A percentile compares a stretch with the other conserved stretches of the same genome.
These are phyloP conservation scores for Pleurotus tuoliensis DNA, from an alignment of 768 basidiomycete genomes.

Conservation along the genomic window DNA sequence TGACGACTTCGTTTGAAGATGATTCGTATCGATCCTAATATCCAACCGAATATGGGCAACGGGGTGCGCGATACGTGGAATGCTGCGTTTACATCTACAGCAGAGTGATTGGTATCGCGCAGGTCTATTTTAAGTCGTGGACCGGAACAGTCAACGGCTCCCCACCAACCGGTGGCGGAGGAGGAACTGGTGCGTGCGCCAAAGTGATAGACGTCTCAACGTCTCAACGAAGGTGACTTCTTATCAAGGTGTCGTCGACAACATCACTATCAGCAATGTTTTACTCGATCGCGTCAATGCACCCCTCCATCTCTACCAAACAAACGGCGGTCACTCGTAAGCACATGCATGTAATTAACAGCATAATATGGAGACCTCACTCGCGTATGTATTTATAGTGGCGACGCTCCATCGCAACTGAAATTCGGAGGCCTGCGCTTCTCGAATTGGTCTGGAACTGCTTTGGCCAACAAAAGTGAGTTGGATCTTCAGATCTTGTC, in stretches of 20 bases:
- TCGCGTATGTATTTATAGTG: constrained; percentile 24
- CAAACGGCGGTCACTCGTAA: constrained; percentile 44
- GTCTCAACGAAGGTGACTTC: no score
- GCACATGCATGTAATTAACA: constrained; percentile 8
- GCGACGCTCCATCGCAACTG: constrained; percentile 43
- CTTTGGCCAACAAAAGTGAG: constrained; percentile 34
- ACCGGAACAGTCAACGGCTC: constrained; percentile 44
- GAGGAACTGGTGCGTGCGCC: constrained; percentile 36
- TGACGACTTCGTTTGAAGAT: constrained; percentile 25
- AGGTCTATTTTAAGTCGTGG: constrained; percentile 61
- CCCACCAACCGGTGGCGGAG: constrained; percentile 56
- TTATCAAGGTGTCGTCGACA: constrained; percentile 37
- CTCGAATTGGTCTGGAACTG: constrained; percentile 43
- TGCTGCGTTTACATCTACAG: background rate
- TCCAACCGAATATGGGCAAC: constrained; percentile 54
- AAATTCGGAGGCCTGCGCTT: constrained; percentile 45
- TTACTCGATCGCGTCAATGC: constrained; percentile 41
- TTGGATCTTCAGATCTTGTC: background rate
- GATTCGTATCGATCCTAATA: constrained; percentile 39
- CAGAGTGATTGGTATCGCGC: background rate
- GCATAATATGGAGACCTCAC: background rate
- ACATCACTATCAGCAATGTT: constrained; percentile 39
- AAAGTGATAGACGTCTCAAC: background rate
- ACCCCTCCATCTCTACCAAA: constrained; percentile 48
- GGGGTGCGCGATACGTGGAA: constrained; percentile 30